Evolutionary conservation across 2,329 filamentous ascomycete species (phyloP).

Genomic region (Metarhizium album): DNA sequence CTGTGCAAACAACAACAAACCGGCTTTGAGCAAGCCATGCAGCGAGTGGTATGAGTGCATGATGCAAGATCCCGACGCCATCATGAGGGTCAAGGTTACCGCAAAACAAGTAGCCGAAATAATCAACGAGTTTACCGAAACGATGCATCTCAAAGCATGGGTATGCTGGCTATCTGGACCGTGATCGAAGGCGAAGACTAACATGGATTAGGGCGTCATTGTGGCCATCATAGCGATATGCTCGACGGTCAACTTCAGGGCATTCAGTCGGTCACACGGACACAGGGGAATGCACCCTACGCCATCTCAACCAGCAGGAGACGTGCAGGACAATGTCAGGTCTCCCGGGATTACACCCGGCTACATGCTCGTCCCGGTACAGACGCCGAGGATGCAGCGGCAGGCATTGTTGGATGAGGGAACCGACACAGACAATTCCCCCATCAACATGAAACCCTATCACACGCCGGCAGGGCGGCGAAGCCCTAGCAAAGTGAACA

Average conservation of each 20-base stretch:
- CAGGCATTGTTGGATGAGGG: constrained; percentile 33
- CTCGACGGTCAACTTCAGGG: constrained; percentile 40
- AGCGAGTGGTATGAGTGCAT: constrained; percentile 80
- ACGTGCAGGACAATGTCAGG: constrained; percentile 13
- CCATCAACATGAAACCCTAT: constrained; percentile 30
- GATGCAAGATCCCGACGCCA: constrained; percentile 66
- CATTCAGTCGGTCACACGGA: constrained; percentile 20
- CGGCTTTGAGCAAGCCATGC: constrained; percentile 64
- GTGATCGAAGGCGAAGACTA: not conserved
- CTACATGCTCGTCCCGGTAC: constrained; percentile 40
- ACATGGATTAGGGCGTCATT: constrained; percentile 34
- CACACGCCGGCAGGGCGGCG: constrained; percentile 35
- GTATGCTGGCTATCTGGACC: constrained; percentile 24
- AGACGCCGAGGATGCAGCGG: constrained; percentile 35
- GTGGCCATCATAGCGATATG: constrained; percentile 36
- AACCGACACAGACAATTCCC: constrained; percentile 42
- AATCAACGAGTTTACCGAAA: constrained; percentile 85
- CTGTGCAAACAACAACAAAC: constrained; percentile 56
- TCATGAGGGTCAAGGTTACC: constrained; percentile 70
- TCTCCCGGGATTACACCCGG: constrained; percentile 26
- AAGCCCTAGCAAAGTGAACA: constrained; percentile 39
- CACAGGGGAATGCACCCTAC: constrained; percentile 3
- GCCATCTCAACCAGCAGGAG: constrained; percentile 8
- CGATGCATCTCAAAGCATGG: constrained; percentile 72
- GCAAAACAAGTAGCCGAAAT: constrained; percentile 86